These are phyloP conservation scores for Ensete glaucum DNA, from an alignment of 176 grass and related monocot species.

Conservation along the genomic window DNA sequence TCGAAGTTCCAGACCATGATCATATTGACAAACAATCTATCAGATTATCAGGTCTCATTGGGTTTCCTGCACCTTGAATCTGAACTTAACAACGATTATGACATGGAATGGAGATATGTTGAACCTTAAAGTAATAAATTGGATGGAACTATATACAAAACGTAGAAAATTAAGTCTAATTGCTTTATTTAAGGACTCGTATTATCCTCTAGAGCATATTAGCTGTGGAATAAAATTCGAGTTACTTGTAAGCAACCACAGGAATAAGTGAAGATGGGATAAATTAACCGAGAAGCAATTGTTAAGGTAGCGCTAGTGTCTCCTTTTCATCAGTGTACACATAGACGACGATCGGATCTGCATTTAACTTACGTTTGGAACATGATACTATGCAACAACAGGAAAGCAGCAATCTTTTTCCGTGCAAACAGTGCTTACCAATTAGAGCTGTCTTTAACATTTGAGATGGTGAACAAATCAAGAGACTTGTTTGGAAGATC, in stretches of 20 bases:
- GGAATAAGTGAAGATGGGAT: not conserved
- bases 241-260: not conserved
- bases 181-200: no score
- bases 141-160: no score
- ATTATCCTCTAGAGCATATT: not conserved
- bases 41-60: no score
- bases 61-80: no score
- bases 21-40: no score
- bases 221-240: not conserved
- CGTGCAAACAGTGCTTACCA: slow-evolving; percentile 33
- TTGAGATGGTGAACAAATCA: slow-evolving; percentile 85
- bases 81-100: no score
- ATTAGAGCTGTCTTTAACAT: slow-evolving; percentile 71
- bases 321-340: not conserved
- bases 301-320: not conserved
- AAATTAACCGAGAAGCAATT: not conserved
- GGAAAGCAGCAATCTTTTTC: not conserved
- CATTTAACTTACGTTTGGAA: not conserved
- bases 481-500: slow-evolving; percentile 81
- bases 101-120: no score
- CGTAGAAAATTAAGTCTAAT: no score
- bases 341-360: not conserved
- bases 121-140: no score
- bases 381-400: not conserved
- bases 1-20: no score